Evolutionary conservation across 345 rosid species (phyloP).

Genomic region (Acer negundo): DNA sequence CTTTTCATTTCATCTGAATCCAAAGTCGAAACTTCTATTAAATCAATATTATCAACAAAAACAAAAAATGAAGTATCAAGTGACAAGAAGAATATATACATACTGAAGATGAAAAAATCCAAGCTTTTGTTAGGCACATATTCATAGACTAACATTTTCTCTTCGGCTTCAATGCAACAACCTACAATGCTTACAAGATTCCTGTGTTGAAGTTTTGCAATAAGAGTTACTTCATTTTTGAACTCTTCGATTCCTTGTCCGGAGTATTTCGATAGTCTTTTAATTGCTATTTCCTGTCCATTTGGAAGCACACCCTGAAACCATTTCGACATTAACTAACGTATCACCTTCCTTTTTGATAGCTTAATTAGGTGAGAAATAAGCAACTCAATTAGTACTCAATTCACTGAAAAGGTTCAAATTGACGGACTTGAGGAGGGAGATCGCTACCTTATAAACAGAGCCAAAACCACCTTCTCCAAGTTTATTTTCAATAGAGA

Average conservation of each 20-base stretch:
- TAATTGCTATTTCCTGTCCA: conserved; percentile 38
- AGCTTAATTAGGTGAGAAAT: no score
- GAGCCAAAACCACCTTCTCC: conserved; percentile 79
- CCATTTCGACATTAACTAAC: background rate
- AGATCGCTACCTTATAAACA: conserved; percentile 56
- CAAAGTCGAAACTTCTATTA: background rate
- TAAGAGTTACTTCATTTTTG: conserved; percentile 37
- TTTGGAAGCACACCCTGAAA: conserved; percentile 35
- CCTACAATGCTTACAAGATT: conserved; percentile 75
- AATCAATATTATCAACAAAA: background rate
- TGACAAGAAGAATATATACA: background rate
- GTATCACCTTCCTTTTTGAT: no score
- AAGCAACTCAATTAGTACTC: no score
- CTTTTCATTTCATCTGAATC: conserved; percentile 41
- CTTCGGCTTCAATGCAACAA: conserved; percentile 39
- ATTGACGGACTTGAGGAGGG: background rate
- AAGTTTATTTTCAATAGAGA: conserved; percentile 53
- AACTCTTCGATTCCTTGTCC: conserved; percentile 42
- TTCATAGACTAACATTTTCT: conserved; percentile 44
- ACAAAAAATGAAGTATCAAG: background rate
- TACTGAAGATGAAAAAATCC: conserved; percentile 40
- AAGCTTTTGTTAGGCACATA: conserved; percentile 44
- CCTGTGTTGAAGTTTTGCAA: conserved; percentile 68
- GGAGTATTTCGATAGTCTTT: conserved; percentile 33
- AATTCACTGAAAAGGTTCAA: no score